phyloP scores from a whole-genome alignment of 1,139 yeast genomes.

The Hyphopichia buzzinii region DNA sequence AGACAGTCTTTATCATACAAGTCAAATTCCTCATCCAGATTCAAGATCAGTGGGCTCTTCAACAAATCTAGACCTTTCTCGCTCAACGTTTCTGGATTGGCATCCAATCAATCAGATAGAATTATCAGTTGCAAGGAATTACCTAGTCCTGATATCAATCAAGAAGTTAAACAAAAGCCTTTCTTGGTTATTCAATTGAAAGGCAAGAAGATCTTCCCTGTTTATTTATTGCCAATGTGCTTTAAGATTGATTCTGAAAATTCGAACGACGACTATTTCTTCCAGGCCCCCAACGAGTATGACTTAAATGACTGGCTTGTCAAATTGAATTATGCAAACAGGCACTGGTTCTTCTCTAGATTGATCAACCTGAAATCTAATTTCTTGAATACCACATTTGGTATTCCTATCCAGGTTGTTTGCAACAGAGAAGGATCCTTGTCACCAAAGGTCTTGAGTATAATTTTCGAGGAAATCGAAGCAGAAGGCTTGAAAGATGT shows the following conservation, averaged over 20 bases:
- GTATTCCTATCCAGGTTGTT: constrained; percentile 78
- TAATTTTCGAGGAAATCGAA: constrained; percentile 73
- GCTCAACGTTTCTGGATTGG: constrained; percentile 20
- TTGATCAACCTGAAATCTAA: constrained; percentile 29
- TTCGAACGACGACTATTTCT: constrained; percentile 54
- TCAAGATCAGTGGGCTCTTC: constrained; percentile 45
- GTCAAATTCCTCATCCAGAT: constrained; percentile 37
- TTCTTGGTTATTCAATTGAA: constrained; percentile 54
- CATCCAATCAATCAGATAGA: constrained; percentile 41
- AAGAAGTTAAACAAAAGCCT: constrained; percentile 55
- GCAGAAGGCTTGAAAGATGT: constrained; percentile 82
- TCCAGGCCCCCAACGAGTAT: constrained; percentile 65
- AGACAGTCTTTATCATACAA: constrained; percentile 45
- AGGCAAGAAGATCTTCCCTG: constrained; percentile 51
- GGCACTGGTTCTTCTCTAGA: constrained; percentile 57
- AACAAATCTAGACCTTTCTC: constrained; percentile 39
- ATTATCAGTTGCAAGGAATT: constrained; percentile 53
- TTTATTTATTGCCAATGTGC: constrained; percentile 49
- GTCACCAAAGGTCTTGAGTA: constrained; percentile 66
- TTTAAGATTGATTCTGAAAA: constrained; percentile 61
- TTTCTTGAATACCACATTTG: constrained; percentile 58
- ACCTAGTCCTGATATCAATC: constrained; percentile 49
- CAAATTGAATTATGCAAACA: constrained; percentile 44
- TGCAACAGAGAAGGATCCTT: constrained; percentile 66
- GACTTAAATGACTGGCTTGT: constrained; percentile 80